Evolutionary conservation across 768 basidiomycete genomes (phyloP), one percentile per base, ranked within the genome.

Genomic region (Obba rivulosa): DNA sequence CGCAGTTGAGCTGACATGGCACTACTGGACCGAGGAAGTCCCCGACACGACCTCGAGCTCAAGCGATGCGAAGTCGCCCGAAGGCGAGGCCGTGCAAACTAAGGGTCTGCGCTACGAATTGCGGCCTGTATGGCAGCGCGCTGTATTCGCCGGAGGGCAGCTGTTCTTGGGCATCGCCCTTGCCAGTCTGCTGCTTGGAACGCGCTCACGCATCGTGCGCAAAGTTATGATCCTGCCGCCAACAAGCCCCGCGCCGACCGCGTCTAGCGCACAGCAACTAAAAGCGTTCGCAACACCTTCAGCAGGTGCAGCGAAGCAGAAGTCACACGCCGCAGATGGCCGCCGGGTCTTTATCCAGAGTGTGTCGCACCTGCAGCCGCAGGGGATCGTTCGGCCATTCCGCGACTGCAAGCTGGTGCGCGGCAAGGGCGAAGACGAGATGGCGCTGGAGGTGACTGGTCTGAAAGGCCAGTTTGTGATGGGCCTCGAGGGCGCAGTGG

Each of bases 61-160:
- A n/a, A 20, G 13, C 7, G 38, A 52, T 4, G 21, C 48, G 3
- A 34, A 23, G n/a, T 35, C 28, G 13, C 28, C 28, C 28, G 28
- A 31, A 31, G 28, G 28, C 28, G 7, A 31, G 28, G 28, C 13
- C 13, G 28, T 13, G 13, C 28, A 52, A n/a, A 22, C 13, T 2
- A 42, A 39, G 7, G 50, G 48, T n/a, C n/a, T n/a, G 3, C 48
- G 55, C 22, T 61, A 55, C 41, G 57, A 53, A 23, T 52, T 52
- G 3, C 59, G 61, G 4, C 61, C 62, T 18, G 37, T 57, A 31
- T 61, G 48, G 46, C 61, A 62, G 41, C 51, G 62, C 9, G 45
- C 52, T 14, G n/a, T 49, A 14, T 48, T 55, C 45, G 53, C 50
- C 1, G 34, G 35, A 8, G 48, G 48, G n/a, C 57, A 57, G 34